Conservation (phyloP, 176 grass and related monocot genomes). For the Avena atlantica region DNA sequence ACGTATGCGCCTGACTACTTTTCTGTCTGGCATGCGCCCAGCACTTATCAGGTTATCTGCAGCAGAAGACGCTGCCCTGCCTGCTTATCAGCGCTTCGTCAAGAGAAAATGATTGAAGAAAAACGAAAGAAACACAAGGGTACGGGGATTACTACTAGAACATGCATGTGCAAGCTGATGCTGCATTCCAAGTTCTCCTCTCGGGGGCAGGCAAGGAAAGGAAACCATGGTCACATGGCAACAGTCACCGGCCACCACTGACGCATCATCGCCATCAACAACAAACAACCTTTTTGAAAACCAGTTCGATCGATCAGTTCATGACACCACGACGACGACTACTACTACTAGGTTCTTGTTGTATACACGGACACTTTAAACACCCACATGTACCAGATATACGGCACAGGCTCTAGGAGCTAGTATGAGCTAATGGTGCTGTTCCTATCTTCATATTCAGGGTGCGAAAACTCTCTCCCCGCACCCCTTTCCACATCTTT, state of each 20-base stretch:
- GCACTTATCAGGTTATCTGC: constrained; percentile 8
- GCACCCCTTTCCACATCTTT: neutral
- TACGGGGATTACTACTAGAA: neutral
- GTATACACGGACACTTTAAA: constrained; percentile 27
- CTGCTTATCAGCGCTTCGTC: neutral
- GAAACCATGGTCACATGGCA: constrained; percentile 23
- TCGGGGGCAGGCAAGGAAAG: neutral
- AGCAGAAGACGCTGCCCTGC: neutral
- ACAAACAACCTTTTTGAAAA: neutral
- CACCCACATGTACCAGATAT: constrained; percentile 30
- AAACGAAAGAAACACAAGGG: neutral
- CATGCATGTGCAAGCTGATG: neutral
- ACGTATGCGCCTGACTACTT: constrained; percentile 14
- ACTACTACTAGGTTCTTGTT: constrained; percentile 23
- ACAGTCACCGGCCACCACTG: neutral
- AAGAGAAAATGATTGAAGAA: neutral
- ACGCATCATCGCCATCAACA: neutral
- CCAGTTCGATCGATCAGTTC: constrained; percentile 1
- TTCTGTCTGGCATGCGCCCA: neutral
- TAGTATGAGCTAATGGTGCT: constrained; percentile 29
- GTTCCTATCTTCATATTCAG: constrained; percentile 26
- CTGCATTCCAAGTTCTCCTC: constrained; percentile 5
- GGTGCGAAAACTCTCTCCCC: neutral
- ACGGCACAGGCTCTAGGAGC: constrained; percentile 17
- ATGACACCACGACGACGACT: neutral